Base-by-base conservation (phyloP, 148 eudicot genomes). In the Talinum fruticosum region DNA sequence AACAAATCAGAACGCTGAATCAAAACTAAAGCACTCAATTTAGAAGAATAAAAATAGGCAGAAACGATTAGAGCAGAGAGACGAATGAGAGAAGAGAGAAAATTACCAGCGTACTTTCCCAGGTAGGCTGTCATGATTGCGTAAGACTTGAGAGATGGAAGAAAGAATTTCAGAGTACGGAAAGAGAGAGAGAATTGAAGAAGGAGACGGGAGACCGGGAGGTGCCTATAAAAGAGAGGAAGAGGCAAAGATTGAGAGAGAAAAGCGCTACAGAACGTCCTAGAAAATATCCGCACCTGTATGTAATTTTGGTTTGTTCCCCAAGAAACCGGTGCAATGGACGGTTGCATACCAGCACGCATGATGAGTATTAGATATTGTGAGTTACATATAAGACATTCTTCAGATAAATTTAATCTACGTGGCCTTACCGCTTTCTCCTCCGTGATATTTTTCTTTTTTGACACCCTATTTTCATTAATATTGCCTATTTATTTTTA, bases 91-190 rank as follows among this genome's bases (percentile, higher is more conserved):
- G 57, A 33, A 76, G 10, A 35, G 73, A 37, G 33, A 21, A 26
- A 37, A 0, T 78, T 84, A 93, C 98, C 98, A 74, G 89, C 84
- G 84, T 93, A 93, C 59, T 93, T 91, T 37, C 98, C 98, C 79
- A 65, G 83, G 91, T 83, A 90, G 81, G 88, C 88, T 82, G 98
- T 86, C 98, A 93, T 93, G 85, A 45, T 87, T 64, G 73, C 3
- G 36, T 2, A 51, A 36, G 36, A 36, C 23, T 51, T 28, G 14
- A 65, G 35, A 71, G 21, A 30, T 18, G 24, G 28, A 37, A 44
- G 67, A 47, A 30, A 51, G 6, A 2, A 51, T 13, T 15, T 15
- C 23, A 51, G 54, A 23, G 57, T 16, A 19, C 23, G 18, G 23
- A 47, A 15, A 51, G 57, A 51, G 57, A 19, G 51, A 62, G 69